Conservation (phyloP, 495 filamentous ascomycete genomes). For the Aspergillus hancockii region DNA sequence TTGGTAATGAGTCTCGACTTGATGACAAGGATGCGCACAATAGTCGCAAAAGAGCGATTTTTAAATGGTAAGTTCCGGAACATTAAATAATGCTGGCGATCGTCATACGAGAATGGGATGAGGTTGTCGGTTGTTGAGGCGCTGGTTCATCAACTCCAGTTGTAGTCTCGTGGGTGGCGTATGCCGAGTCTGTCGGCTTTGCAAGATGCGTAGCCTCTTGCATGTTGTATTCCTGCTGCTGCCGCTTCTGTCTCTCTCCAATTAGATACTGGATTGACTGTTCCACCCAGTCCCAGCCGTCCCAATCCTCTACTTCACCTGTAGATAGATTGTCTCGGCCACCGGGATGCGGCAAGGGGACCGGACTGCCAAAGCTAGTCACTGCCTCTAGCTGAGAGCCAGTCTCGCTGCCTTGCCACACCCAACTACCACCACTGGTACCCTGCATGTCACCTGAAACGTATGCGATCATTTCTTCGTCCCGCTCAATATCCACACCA, state of each 20-base stretch:
- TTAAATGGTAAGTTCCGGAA: no score
- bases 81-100: constrained; percentile 74
- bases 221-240: constrained; percentile 20
- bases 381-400: constrained; percentile 39
- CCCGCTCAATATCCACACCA: constrained; percentile 57
- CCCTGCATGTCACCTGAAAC: constrained; percentile 89
- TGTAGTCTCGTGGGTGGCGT: constrained; percentile 36
- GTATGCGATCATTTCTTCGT: constrained; percentile 91
- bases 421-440: constrained; percentile 75
- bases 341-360: constrained; percentile 6
- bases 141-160: constrained; percentile 41
- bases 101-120: constrained; percentile 63
- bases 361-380: constrained; percentile 18
- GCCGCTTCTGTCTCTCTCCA: constrained; percentile 37
- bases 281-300: constrained; percentile 57
- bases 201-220: constrained; percentile 14
- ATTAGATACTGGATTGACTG: constrained; percentile 48
- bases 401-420: constrained; percentile 74
- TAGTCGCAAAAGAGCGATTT: neutral
- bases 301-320: constrained; percentile 40
- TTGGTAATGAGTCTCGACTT: neutral
- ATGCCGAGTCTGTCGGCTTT: constrained; percentile 28
- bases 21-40: neutral
- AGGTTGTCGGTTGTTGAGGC: constrained; percentile 35
- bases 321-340: constrained; percentile 6